These are phyloP conservation scores for Lichtheimia corymbifera DNA, from an alignment of 371 early-diverging fungal species.

Conservation along the genomic window DNA sequence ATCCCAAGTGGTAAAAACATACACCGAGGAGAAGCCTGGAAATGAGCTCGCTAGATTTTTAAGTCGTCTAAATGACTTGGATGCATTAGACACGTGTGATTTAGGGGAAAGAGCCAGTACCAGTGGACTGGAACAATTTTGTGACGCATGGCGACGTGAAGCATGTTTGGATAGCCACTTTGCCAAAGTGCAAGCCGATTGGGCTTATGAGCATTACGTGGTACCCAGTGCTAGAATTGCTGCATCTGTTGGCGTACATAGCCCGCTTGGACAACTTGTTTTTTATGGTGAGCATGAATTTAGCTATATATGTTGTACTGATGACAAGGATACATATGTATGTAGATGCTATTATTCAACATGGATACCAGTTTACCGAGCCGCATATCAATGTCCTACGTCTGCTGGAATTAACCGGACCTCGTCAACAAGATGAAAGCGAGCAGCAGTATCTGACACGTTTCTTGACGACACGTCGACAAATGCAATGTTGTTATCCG, in stretches of 20 bases:
- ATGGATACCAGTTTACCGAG: slow-evolving; percentile 56
- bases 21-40: slow-evolving; percentile 27
- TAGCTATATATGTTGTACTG: slow-evolving; percentile 7
- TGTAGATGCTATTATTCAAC: slow-evolving; percentile 51
- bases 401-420: slow-evolving; percentile 44
- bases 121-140: slow-evolving; percentile 13
- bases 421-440: slow-evolving; percentile 20
- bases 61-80: slow-evolving; percentile 40
- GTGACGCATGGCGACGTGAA: slow-evolving; percentile 37
- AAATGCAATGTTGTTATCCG: slow-evolving; percentile 50
- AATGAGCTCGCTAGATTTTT: slow-evolving; percentile 37
- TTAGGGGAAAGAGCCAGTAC: slow-evolving; percentile 39
- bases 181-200: slow-evolving; percentile 43
- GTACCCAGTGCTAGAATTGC: slow-evolving; percentile 46
- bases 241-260: slow-evolving; percentile 32
- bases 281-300: slow-evolving; percentile 46
- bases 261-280: slow-evolving; percentile 47
- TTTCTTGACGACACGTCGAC: slow-evolving; percentile 44
- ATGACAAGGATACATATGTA: slow-evolving; percentile 28
- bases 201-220: slow-evolving; percentile 42
- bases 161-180: slow-evolving; percentile 39
- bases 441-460: slow-evolving; percentile 42
- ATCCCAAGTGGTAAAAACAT: slow-evolving; percentile 43
- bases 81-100: slow-evolving; percentile 23
- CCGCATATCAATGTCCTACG: slow-evolving; percentile 42